Evolutionary conservation across 1,284 basidiomycete genomes (phyloP).

Genomic region (Bjerkandera adusta): DNA sequence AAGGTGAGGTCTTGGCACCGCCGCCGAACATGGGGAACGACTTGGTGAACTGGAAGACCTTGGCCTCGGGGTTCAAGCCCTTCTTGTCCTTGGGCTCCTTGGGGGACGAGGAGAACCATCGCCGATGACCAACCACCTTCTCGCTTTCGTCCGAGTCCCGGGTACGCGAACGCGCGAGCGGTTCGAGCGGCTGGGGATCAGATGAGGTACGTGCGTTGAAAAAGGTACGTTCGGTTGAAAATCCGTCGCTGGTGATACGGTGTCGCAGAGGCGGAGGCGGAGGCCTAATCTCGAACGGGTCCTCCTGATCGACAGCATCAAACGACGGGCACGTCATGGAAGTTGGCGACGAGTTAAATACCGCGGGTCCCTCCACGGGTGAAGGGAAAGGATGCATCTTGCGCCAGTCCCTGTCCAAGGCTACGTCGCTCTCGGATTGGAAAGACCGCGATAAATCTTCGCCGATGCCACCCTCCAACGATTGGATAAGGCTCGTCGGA

Average conservation of each 20-base stretch:
- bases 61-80: constrained; percentile 81
- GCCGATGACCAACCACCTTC: constrained; percentile 32
- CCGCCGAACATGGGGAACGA: constrained; percentile 15
- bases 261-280: constrained; percentile 24
- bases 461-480: constrained; percentile 40
- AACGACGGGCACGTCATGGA: constrained; percentile 29
- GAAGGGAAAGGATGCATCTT: constrained; percentile 23
- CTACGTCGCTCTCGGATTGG: constrained; percentile 53
- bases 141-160: constrained; percentile 17
- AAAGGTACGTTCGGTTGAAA: constrained; percentile 34
- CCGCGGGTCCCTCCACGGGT: constrained; percentile 27
- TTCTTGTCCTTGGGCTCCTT: constrained; percentile 44
- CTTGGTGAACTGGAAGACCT: constrained; percentile 65
- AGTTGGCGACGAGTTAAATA: constrained; percentile 35
- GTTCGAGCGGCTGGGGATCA: constrained; percentile 33
- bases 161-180: constrained; percentile 14
- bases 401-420: constrained; percentile 51
- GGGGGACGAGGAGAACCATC: constrained; percentile 48
- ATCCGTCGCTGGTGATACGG: constrained; percentile 29
- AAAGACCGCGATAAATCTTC: constrained; percentile 47
- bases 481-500: constrained; percentile 54
- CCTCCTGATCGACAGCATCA: constrained; percentile 29
- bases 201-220: constrained; percentile 36
- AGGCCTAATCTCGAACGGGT: constrained; percentile 45
- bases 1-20: constrained; percentile 3